Percentiles rank a stretch among this genome's conserved stretches.
Conservation (phyloP, 208 protist species). For the Leishmania tarentolae region DNA sequence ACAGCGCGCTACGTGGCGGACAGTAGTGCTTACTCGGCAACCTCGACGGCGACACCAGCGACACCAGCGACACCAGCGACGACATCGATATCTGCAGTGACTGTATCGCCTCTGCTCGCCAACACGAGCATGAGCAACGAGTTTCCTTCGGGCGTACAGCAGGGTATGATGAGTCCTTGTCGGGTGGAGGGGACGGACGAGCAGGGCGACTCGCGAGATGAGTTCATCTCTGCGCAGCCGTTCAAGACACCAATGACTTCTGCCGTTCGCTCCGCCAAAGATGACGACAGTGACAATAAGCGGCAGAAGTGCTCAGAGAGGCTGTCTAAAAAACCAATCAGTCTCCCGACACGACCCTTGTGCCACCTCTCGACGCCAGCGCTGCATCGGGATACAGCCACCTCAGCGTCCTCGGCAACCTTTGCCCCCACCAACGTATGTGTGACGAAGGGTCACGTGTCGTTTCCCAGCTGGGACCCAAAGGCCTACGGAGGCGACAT, state of each 20-base stretch:
- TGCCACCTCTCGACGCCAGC: conserved; percentile 8
- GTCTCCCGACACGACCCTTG: neutral
- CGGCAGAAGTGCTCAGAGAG: neutral
- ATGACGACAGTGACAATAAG: conserved; percentile 4
- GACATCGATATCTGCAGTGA: neutral
- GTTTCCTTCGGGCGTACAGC: neutral
- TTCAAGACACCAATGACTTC: too few relatives aligned
- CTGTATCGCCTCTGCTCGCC: neutral
- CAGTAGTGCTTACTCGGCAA: conserved; percentile 3
- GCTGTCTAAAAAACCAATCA: neutral
- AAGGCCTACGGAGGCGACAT: conserved; percentile 31
- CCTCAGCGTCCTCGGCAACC: neutral
- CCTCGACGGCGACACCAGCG: neutral
- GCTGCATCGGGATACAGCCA: neutral
- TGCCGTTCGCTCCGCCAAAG: neutral
- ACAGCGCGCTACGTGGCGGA: conserved; percentile 39
- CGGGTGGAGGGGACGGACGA: too few relatives aligned
- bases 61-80: neutral
- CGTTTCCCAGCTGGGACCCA: conserved; percentile 30
- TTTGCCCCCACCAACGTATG: neutral
- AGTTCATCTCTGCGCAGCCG: neutral
- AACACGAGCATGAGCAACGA: neutral
- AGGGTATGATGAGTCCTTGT: neutral
- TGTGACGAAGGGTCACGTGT: conserved; percentile 11
- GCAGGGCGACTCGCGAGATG: neutral